Evolutionary conservation across 345 rosid genomes (phyloP).

Genomic region (Rhodomyrtus tomentosa): DNA sequence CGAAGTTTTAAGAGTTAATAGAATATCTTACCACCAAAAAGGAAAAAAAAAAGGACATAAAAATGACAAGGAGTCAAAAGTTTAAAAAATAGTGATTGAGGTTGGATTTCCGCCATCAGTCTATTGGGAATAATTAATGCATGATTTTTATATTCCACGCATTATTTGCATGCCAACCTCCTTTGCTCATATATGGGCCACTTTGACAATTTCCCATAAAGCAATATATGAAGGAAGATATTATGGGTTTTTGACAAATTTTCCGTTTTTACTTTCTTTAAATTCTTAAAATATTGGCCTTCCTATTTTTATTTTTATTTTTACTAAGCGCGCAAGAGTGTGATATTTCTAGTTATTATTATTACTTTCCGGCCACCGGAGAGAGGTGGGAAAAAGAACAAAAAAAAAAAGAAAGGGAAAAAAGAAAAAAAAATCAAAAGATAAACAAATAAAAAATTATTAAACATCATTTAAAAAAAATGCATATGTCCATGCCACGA

Average conservation of each 20-base stretch:
- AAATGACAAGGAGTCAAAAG: background rate
- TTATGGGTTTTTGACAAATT: background rate
- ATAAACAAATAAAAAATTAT: too few species aligned
- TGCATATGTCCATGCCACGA: too few species aligned
- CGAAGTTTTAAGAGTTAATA: background rate
- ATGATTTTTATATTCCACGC: background rate
- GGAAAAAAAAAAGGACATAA: background rate
- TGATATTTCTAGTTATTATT: too few species aligned
- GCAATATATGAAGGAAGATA: background rate
- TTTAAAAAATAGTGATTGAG: background rate
- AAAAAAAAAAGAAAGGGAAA: too few species aligned
- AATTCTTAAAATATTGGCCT: background rate
- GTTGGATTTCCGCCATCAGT: background rate
- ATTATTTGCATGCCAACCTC: background rate
- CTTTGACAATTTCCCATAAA: background rate
- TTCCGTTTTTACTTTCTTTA: background rate
- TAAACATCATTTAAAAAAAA: too few species aligned
- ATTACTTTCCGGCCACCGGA: too few species aligned
- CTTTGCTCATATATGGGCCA: background rate
- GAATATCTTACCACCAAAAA: background rate
- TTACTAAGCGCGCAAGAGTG: too few species aligned
- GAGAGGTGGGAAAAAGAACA: too few species aligned
- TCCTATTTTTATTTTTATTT: background rate
- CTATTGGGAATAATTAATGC: background rate
- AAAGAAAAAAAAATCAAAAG: too few species aligned